phyloP scores from a whole-genome alignment of 1,284 basidiomycete species.

The Rhodofomes roseus region DNA sequence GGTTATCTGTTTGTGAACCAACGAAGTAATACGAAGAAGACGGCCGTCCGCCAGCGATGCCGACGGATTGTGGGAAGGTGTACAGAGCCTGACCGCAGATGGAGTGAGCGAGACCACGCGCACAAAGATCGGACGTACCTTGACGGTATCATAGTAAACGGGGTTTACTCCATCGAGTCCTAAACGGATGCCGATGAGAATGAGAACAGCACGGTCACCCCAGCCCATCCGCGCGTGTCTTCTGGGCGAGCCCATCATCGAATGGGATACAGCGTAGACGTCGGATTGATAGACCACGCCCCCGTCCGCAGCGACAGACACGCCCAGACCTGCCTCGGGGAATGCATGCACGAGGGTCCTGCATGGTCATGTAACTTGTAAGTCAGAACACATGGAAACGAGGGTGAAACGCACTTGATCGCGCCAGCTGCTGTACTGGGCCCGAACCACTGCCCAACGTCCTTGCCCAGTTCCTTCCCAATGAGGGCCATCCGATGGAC shows the following conservation, averaged over 20 bases:
- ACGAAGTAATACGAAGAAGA: conserved; percentile 98
- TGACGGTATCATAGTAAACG: conserved; percentile 91
- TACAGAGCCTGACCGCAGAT: conserved; percentile 63
- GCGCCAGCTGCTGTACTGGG: conserved; percentile 96
- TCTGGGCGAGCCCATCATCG: conserved; percentile 32
- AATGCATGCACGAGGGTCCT: conserved; percentile 80
- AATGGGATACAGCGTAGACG: conserved; percentile 77
- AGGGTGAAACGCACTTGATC: conserved; percentile 62
- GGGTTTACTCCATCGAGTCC: conserved; percentile 94
- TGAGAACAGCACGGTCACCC: conserved; percentile 83
- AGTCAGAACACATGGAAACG: not conserved
- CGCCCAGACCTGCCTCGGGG: conserved; percentile 78
- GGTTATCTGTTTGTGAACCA: conserved; percentile 82
- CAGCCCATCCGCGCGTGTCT: conserved; percentile 44
- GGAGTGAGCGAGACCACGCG: conserved; percentile 5
- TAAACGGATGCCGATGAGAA: conserved; percentile 84
- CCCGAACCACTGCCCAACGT: conserved; percentile 97
- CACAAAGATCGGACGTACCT: conserved; percentile 49
- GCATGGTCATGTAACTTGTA: conserved; percentile 6
- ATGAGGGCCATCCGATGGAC: conserved; percentile 95
- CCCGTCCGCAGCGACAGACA: conserved; percentile 81
- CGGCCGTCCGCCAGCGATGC: conserved; percentile 93
- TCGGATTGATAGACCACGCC: conserved; percentile 74
- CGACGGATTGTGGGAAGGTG: conserved; percentile 92
- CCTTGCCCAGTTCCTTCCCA: conserved; percentile 92